phyloP scores from a whole-genome alignment of 495 filamentous ascomycete species.

The Beverwykella pulmonaria region DNA sequence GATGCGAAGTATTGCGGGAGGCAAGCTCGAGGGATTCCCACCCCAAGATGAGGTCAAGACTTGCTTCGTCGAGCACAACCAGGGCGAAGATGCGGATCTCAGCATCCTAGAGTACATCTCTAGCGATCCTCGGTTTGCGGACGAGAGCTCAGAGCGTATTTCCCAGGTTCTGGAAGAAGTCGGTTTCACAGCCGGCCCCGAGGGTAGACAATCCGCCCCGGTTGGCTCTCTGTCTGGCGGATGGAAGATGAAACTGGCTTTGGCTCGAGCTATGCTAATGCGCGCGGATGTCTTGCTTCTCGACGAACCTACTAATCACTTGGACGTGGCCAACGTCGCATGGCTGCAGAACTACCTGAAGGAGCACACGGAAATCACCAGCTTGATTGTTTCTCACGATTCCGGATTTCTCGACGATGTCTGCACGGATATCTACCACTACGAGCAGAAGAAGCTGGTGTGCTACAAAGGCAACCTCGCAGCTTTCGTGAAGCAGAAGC shows the following conservation, averaged over 20 bases:
- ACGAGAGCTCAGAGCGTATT: slow-evolving; percentile 77
- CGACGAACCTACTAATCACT: slow-evolving; percentile 98
- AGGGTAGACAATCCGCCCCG: slow-evolving; percentile 81
- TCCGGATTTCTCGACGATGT: slow-evolving; percentile 95
- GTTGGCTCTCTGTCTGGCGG: slow-evolving; percentile 97
- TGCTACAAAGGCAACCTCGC: slow-evolving; percentile 94
- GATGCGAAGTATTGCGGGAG: slow-evolving; percentile 93
- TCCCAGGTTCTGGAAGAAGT: slow-evolving; percentile 82
- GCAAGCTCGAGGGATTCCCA: slow-evolving; percentile 97
- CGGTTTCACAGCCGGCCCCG: slow-evolving; percentile 86
- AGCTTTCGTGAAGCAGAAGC: slow-evolving; percentile 85
- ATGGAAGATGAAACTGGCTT: slow-evolving; percentile 99
- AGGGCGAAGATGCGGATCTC: slow-evolving; percentile 93
- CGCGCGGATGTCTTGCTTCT: slow-evolving; percentile 92
- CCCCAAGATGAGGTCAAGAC: slow-evolving; percentile 86
- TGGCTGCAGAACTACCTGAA: slow-evolving; percentile 97
- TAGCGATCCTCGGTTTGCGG: slow-evolving; percentile 78
- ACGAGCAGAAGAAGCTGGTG: slow-evolving; percentile 94
- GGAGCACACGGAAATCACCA: slow-evolving; percentile 93
- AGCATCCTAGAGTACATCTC: slow-evolving; percentile 89
- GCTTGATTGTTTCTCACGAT: slow-evolving; percentile 97
- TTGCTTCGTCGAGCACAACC: slow-evolving; percentile 98
- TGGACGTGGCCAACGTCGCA: slow-evolving; percentile 93
- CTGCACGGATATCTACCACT: slow-evolving; percentile 99
- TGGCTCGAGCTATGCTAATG: slow-evolving; percentile 95